Conservation (phyloP, 78 protist genomes). For the Ministeria vibrans region DNA sequence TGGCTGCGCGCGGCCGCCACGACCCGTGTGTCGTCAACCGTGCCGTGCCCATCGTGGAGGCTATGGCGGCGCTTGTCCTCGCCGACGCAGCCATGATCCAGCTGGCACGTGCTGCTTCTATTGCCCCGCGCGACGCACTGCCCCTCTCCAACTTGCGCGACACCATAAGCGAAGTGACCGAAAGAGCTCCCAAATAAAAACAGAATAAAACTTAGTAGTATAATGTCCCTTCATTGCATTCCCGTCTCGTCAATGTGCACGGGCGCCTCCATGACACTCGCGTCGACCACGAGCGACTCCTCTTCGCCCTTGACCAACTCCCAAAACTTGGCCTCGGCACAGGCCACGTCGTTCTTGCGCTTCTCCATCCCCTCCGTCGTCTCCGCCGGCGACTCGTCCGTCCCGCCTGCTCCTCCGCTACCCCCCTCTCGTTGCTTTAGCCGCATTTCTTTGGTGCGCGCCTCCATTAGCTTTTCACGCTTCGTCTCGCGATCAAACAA, state of each 20-base stretch:
- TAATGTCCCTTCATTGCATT: not conserved
- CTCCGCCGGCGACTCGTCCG: not conserved
- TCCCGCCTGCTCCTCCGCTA: not conserved
- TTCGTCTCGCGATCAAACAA: slow-evolving; percentile 33
- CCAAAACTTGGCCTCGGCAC: no score
- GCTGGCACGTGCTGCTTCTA: not conserved
- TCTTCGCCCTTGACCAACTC: not conserved
- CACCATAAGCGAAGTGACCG: not conserved
- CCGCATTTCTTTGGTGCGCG: slow-evolving; percentile 11
- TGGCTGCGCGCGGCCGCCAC: slow-evolving; percentile 67
- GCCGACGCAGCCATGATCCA: slow-evolving; percentile 17
- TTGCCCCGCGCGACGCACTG: not conserved
- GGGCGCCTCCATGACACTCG: not conserved
- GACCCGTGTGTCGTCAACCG: slow-evolving; percentile 76
- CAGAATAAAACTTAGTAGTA: not conserved
- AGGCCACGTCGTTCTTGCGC: slow-evolving; percentile 5
- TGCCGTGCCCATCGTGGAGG: slow-evolving; percentile 72
- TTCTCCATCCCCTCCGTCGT: not conserved
- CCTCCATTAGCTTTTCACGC: slow-evolving; percentile 60
- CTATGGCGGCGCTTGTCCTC: slow-evolving; percentile 67
- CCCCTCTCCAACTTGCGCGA: no score
- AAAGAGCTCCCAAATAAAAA: not conserved
- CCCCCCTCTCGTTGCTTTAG: not conserved
- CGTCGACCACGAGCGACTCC: not conserved
- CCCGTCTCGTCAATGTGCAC: not conserved